These are phyloP conservation scores for Nicotiana obtusifolia DNA, from an alignment of 257 asterid genomes.

Conservation along the genomic window DNA sequence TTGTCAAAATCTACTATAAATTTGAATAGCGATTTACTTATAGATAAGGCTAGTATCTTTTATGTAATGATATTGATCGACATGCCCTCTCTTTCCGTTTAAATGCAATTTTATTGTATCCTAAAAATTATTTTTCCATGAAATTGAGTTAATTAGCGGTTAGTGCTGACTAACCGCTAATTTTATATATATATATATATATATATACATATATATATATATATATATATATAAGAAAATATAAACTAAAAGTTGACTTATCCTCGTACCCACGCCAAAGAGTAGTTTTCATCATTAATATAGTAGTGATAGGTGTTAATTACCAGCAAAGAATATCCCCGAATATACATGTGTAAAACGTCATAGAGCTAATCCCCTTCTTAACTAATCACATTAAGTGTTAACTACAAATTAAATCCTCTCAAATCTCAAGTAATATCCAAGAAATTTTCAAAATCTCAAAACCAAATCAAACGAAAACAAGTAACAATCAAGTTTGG, in stretches of 20 bases:
- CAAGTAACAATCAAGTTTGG: neutral
- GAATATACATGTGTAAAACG: conserved; percentile 18
- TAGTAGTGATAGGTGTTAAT: neutral
- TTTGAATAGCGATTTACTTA: too few species aligned
- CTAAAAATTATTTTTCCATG: too few species aligned
- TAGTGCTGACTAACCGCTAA: too few species aligned
- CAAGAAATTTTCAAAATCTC: neutral
- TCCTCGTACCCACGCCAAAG: neutral
- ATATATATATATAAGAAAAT: too few species aligned
- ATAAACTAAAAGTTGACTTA: neutral
- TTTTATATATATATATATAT: too few species aligned
- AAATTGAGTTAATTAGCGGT: too few species aligned
- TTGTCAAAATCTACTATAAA: too few species aligned
- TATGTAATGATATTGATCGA: too few species aligned
- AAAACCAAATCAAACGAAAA: neutral
- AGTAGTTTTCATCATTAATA: neutral
- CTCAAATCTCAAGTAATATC: neutral
- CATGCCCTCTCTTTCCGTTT: too few species aligned
- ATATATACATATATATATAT: too few species aligned
- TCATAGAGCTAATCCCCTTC: neutral
- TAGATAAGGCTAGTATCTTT: too few species aligned
- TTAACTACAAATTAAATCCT: neutral
- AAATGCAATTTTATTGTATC: too few species aligned
- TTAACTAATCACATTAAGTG: neutral
- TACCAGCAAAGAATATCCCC: conserved; percentile 15